Evolutionary conservation across 805 yeast species (phyloP).

Genomic region (Suhomyces prunicola): DNA sequence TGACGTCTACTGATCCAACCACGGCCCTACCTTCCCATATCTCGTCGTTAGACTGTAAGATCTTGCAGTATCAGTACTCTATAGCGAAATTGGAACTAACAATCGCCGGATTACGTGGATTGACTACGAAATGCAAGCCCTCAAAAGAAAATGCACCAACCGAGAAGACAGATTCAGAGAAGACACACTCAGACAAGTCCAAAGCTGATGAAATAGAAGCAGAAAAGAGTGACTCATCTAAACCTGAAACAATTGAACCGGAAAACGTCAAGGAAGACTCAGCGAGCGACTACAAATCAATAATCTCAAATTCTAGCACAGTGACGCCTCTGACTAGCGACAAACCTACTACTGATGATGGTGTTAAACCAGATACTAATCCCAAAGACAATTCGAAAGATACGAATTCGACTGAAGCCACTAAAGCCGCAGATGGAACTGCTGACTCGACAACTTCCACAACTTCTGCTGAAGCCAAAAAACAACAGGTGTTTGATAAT

Average conservation of each 20-base stretch:
- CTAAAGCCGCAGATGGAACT: neutral
- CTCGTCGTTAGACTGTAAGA: constrained; percentile 48
- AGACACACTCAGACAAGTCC: neutral
- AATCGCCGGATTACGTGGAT: constrained; percentile 27
- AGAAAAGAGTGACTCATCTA: neutral
- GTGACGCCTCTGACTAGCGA: neutral
- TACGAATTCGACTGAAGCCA: neutral
- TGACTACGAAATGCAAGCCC: constrained; percentile 14
- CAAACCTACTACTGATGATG: neutral
- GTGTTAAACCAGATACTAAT: neutral
- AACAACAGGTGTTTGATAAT: constrained; percentile 1
- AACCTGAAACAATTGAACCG: neutral
- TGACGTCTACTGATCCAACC: neutral
- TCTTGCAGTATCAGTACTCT: constrained; percentile 58
- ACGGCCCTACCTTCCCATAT: constrained; percentile 1
- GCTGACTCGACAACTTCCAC: constrained; percentile 27
- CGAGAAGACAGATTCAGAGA: neutral
- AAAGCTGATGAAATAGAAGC: neutral
- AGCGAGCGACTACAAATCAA: neutral
- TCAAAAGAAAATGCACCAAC: neutral
- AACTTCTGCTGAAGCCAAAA: constrained; percentile 17
- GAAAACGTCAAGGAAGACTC: neutral
- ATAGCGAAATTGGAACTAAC: constrained; percentile 44
- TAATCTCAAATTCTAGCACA: neutral
- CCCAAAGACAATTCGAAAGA: neutral